Base-by-base conservation (phyloP, 768 basidiomycete genomes). In the Boletus subparvulus region DNA sequence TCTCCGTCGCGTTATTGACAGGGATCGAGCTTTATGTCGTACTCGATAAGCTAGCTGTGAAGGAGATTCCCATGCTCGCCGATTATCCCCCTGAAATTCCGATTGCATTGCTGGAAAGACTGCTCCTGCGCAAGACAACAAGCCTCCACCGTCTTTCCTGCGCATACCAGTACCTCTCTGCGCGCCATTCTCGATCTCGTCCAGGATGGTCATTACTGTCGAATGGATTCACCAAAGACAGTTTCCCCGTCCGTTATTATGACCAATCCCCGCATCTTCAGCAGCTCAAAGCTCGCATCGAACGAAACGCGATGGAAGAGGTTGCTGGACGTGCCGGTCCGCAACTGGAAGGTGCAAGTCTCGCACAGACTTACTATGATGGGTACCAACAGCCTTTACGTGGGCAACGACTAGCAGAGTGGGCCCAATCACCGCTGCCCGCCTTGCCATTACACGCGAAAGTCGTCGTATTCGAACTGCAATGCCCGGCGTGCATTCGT, bases 391-490 rank as follows among this genome's bases (percentile, higher is more conserved):
- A 26, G 24, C 14, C 1, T 8, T 4, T 26, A 44, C 26, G 14
- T 10, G 24, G 13, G 9, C 21, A 8, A 26, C 24, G 6, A 16
- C 43, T 17, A 6, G 26, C 3, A 6, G 16, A 6, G 16, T 10
- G 10, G 1, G 16, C n/a, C 19, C 3, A 60, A 74, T 8, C 68
- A 75, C 46, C 80, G 77, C 54, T 78, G 75, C 77, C 80, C 75
- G 1, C 56, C 78, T n/a, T 72, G 16, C 16, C 14, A 5, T 11
- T 61, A 12, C 40, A 59, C 7, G 64, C 65, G 0, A 64, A 73
- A 48, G 59, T 63, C 0, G 62, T 71, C 3, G 62, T 79, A 3
- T 80, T 81, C 45, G 78, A 81, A 44, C 58, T 79, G 10, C 47
- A 53, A 11, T 70, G 70, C 40, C 80, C 80, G 0, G 10, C 40